Evolutionary conservation across 257 asterid species (phyloP).

Genomic region (Salvia splendens): DNA sequence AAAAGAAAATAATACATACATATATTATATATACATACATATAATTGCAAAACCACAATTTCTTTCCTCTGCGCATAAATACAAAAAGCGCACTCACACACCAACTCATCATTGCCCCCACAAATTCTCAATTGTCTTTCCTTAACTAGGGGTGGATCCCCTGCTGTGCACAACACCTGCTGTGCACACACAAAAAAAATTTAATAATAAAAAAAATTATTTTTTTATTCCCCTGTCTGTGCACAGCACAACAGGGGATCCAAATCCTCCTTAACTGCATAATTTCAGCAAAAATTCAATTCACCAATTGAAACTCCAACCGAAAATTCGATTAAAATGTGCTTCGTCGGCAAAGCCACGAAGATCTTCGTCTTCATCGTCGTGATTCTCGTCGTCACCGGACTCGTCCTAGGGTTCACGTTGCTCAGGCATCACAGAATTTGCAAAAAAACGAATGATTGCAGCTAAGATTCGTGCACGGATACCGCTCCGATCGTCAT

Average conservation of each 20-base stretch:
- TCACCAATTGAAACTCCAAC: constrained; percentile 14
- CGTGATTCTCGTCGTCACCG: constrained; percentile 55
- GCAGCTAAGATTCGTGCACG: constrained; percentile 55
- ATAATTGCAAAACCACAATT: constrained; percentile 22
- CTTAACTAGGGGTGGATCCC: no score
- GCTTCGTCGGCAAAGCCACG: constrained; percentile 92
- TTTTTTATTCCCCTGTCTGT: no score
- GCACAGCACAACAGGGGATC: no score
- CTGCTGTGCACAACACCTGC: no score
- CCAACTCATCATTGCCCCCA: constrained; percentile 33
- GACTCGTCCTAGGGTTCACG: constrained; percentile 62
- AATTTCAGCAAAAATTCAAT: neutral
- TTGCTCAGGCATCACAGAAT: constrained; percentile 40
- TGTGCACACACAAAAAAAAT: no score
- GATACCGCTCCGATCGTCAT: constrained; percentile 39
- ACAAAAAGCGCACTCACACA: constrained; percentile 23
- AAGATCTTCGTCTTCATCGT: constrained; percentile 91
- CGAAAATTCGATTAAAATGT: constrained; percentile 36
- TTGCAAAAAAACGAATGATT: constrained; percentile 31
- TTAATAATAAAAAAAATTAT: no score
- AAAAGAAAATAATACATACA: neutral
- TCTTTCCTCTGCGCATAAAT: constrained; percentile 22
- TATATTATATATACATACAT: constrained; percentile 14
- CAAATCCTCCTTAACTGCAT: no score
- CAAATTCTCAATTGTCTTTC: constrained; percentile 21